phyloP scores from a whole-genome alignment of 805 yeast species.

The Saccharomycopsis amapae region DNA sequence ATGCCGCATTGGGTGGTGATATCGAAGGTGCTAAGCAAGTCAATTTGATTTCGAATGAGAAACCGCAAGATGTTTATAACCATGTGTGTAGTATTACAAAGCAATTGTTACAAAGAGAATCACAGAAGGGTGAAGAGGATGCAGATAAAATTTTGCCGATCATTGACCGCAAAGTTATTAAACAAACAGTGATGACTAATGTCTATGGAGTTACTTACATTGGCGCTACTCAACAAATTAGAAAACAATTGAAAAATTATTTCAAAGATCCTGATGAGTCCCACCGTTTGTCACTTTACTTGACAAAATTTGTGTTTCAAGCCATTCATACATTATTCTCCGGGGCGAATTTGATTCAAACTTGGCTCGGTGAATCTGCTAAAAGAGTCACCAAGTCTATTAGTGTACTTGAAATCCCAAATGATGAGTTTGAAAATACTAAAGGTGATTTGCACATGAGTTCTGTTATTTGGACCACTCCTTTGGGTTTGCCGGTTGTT shows the following conservation, averaged over 20 bases:
- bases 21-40: conserved; percentile 77
- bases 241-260: conserved; percentile 60
- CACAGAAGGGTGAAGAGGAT: conserved; percentile 39
- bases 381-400: conserved; percentile 71
- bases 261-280: conserved; percentile 43
- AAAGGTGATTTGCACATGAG: conserved; percentile 48
- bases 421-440: conserved; percentile 4
- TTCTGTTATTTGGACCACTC: conserved; percentile 96
- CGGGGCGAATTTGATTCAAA: conserved; percentile 93
- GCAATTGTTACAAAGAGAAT: conserved; percentile 45
- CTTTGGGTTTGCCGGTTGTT: conserved; percentile 90
- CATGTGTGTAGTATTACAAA: conserved; percentile 62
- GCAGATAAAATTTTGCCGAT: conserved; percentile 50
- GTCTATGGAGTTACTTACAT: conserved; percentile 94
- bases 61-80: conserved; percentile 71
- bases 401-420: conserved; percentile 38
- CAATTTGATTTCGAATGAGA: conserved; percentile 60
- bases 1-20: conserved; percentile 85
- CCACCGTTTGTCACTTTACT: conserved; percentile 48
- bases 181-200: conserved; percentile 97
- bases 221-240: conserved; percentile 88
- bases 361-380: conserved; percentile 91
- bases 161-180: conserved; percentile 80
- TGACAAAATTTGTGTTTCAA: conserved; percentile 71
- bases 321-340: conserved; percentile 80